A percentile compares a stretch with the other conserved stretches of the same genome.
Evolutionary conservation across 768 basidiomycete genomes (phyloP).

Genomic region (Coprinellus micaceus): DNA sequence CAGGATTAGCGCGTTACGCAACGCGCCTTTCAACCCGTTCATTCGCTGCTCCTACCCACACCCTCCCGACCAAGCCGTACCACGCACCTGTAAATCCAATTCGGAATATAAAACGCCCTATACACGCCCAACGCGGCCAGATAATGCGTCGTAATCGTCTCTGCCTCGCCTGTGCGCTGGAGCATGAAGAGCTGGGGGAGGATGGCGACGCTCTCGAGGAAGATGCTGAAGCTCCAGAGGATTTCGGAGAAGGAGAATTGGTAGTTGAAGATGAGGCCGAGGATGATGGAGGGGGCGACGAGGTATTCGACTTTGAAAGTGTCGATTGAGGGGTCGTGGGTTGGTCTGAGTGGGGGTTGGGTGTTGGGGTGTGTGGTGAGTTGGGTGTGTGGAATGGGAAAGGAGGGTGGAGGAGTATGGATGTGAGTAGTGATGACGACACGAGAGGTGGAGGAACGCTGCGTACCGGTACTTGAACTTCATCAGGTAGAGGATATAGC

Average conservation of each 20-base stretch:
- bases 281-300: constrained; percentile 69
- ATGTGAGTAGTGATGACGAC: not conserved
- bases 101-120: constrained; percentile 92
- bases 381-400: not conserved
- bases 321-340: constrained; percentile 94
- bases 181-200: constrained; percentile 97
- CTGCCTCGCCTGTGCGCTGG: constrained; percentile 94
- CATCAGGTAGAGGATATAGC: constrained; percentile 93
- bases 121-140: constrained; percentile 90
- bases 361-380: too few relatives aligned
- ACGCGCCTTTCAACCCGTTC: too few relatives aligned
- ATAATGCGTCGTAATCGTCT: constrained; percentile 97
- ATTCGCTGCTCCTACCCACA: not conserved
- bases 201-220: constrained; percentile 92
- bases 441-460: constrained; percentile 6
- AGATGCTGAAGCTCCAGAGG: constrained; percentile 96
- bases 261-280: constrained; percentile 90
- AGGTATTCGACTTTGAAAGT: constrained; percentile 95
- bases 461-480: constrained; percentile 79
- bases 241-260: constrained; percentile 68
- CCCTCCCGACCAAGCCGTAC: not conserved
- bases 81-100: constrained; percentile 95
- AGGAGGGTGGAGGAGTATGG: not conserved
- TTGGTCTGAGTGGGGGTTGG: too few relatives aligned
- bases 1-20: too few relatives aligned